Evolutionary conservation across 257 asterid genomes (phyloP).

Genomic region (Jacaranda copaia): DNA sequence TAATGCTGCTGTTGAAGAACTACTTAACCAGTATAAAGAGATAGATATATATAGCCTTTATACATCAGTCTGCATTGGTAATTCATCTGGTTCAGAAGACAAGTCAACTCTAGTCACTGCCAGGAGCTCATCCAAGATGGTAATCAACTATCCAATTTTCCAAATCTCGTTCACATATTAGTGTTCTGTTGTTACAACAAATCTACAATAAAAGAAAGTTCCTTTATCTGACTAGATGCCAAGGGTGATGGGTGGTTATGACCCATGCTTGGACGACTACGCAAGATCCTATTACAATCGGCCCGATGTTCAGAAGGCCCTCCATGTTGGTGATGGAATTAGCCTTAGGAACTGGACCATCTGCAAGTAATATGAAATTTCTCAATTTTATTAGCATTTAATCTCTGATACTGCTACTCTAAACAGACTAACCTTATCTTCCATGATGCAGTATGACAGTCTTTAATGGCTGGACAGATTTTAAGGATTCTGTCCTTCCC

Average conservation of each 20-base stretch:
- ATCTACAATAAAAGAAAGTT: not conserved
- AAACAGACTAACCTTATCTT: not conserved
- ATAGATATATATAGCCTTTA: slow-evolving; percentile 91
- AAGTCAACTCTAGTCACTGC: slow-evolving; percentile 42
- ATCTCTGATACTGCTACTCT: not conserved
- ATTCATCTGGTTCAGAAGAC: slow-evolving; percentile 41
- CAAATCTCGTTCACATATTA: no score
- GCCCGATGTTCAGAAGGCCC: slow-evolving; percentile 82
- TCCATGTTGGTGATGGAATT: slow-evolving; percentile 69
- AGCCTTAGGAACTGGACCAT: slow-evolving; percentile 72
- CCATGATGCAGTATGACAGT: slow-evolving; percentile 68
- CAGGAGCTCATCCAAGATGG: slow-evolving; percentile 64
- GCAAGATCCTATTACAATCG: slow-evolving; percentile 73
- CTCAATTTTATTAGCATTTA: not conserved
- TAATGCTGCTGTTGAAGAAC: slow-evolving; percentile 59
- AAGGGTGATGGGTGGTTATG: slow-evolving; percentile 79
- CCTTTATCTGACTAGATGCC: slow-evolving; percentile 57
- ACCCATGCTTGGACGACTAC: slow-evolving; percentile 88
- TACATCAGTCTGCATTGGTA: slow-evolving; percentile 67
- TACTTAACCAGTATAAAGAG: slow-evolving; percentile 69
- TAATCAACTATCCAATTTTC: slow-evolving; percentile 25
- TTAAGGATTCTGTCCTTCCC: slow-evolving; percentile 74
- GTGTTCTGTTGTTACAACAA: no score
- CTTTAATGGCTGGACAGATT: slow-evolving; percentile 58
- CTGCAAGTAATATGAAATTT: slow-evolving; percentile 70